phyloP scores from a whole-genome alignment of 2,329 filamentous ascomycete genomes.

The Aureobasidium sp. region DNA sequence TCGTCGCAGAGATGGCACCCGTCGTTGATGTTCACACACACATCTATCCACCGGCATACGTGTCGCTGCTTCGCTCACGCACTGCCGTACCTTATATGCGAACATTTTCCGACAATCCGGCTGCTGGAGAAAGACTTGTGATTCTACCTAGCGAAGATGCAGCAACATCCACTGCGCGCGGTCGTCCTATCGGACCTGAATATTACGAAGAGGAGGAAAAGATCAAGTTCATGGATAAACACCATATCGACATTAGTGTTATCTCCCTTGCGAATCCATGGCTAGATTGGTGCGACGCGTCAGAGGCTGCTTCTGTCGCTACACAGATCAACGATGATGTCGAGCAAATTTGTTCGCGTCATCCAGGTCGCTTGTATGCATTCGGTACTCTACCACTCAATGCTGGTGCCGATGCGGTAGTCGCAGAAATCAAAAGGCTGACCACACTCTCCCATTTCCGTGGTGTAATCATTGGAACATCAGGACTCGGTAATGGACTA shows the following conservation, averaged over 20 bases:
- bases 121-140: conserved; percentile 56
- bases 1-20: conserved; percentile 20
- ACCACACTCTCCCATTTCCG: conserved; percentile 59
- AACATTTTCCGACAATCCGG: conserved; percentile 46
- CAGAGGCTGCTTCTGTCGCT: conserved; percentile 56
- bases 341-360: conserved; percentile 59
- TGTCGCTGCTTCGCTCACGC: conserved; percentile 50
- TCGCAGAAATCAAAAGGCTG: conserved; percentile 59
- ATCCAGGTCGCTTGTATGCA: conserved; percentile 66
- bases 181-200: conserved; percentile 73
- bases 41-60: conserved; percentile 55
- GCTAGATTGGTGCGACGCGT: conserved; percentile 76
- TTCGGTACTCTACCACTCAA: conserved; percentile 78
- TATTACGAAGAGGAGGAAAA: conserved; percentile 78
- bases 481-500: conserved; percentile 69
- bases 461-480: conserved; percentile 84
- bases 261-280: conserved; percentile 89
- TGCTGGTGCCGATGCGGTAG: conserved; percentile 54
- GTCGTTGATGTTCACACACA: conserved; percentile 58
- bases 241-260: conserved; percentile 74
- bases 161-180: conserved; percentile 44
- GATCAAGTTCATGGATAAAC: conserved; percentile 78
- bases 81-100: conserved; percentile 64
- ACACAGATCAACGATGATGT: conserved; percentile 70
- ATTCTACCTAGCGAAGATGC: conserved; percentile 50